phyloP scores from a whole-genome alignment of 257 asterid species.

The Penstemon newberryi region DNA sequence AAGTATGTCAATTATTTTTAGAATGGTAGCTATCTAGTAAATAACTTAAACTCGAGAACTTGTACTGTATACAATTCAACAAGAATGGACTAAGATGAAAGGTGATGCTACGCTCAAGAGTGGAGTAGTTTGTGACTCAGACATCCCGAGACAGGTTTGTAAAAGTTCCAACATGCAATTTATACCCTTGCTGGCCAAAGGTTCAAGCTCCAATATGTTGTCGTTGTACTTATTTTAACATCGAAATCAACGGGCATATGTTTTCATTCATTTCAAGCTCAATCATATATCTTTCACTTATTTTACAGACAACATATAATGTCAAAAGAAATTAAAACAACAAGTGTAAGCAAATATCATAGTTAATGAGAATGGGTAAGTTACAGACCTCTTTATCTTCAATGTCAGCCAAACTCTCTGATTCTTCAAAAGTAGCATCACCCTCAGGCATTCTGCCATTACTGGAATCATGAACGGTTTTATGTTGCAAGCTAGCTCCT shows the following conservation, averaged over 20 bases:
- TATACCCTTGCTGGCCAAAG: not conserved
- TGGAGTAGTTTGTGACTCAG: not conserved
- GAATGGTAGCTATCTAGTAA: too few relatives aligned
- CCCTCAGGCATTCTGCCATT: slow-evolving; percentile 32
- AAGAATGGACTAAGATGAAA: not conserved
- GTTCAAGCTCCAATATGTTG: not conserved
- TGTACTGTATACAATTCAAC: not conserved
- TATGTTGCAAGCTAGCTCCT: slow-evolving; percentile 38
- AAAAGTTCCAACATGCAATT: not conserved
- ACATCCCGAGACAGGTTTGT: not conserved
- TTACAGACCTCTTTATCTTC: slow-evolving; percentile 74
- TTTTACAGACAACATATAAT: not conserved
- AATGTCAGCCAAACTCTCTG: slow-evolving; percentile 73
- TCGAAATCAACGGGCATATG: not conserved
- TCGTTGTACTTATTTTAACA: slow-evolving; percentile 4
- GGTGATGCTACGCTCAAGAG: not conserved
- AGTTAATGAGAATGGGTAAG: slow-evolving; percentile 11
- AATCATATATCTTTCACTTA: not conserved
- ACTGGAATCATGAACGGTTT: slow-evolving; percentile 26
- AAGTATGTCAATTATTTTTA: too few relatives aligned
- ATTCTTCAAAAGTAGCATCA: slow-evolving; percentile 54
- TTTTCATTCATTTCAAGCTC: not conserved
- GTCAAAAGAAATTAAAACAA: not conserved
- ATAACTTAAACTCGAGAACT: too few relatives aligned
- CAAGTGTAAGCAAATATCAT: not conserved